phyloP scores from a whole-genome alignment of 75 land plant species.

The Selaginella moellendorffii region DNA sequence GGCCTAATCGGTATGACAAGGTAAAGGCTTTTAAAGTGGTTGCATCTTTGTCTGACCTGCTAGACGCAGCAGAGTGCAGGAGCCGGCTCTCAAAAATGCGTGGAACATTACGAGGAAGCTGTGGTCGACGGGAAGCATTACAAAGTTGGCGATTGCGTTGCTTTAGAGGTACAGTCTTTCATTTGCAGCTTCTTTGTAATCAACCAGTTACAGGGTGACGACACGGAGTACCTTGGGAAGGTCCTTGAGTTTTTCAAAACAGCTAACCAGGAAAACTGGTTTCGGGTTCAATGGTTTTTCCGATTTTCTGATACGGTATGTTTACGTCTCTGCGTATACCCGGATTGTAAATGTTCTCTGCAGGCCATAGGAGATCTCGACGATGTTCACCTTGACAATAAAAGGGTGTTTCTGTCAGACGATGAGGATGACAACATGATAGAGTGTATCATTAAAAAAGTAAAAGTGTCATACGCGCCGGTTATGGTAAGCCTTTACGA shows the following conservation, averaged over 20 bases:
- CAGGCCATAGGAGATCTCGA: constrained; percentile 40
- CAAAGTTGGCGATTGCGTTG: constrained; percentile 50
- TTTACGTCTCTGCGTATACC: not conserved
- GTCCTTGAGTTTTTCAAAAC: constrained; percentile 63
- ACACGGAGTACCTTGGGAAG: constrained; percentile 37
- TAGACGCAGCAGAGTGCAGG: not conserved
- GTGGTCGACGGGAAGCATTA: constrained; percentile 31
- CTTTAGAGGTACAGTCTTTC: constrained; percentile 30
- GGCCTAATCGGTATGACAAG: constrained; percentile 32
- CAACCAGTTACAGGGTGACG: constrained; percentile 18
- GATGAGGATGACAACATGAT: constrained; percentile 56
- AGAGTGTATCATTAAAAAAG: constrained; percentile 48
- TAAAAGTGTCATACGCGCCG: constrained; percentile 28
- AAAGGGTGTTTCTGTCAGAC: constrained; percentile 61
- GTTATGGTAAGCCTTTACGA: constrained; percentile 25
- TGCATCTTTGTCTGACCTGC: not conserved
- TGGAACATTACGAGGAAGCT: constrained; percentile 46
- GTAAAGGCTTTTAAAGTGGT: not conserved
- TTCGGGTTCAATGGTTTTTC: constrained; percentile 73
- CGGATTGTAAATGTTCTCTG: no score
- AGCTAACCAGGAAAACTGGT: constrained; percentile 30
- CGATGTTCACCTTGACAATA: constrained; percentile 29
- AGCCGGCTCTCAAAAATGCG: not conserved
- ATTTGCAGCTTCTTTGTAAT: no score
- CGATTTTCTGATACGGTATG: constrained; percentile 63